Percentiles rank a stretch among this genome's conserved stretches.
Conservation (phyloP, 257 asterid species). For the Nicotiana tomentosiformis region DNA sequence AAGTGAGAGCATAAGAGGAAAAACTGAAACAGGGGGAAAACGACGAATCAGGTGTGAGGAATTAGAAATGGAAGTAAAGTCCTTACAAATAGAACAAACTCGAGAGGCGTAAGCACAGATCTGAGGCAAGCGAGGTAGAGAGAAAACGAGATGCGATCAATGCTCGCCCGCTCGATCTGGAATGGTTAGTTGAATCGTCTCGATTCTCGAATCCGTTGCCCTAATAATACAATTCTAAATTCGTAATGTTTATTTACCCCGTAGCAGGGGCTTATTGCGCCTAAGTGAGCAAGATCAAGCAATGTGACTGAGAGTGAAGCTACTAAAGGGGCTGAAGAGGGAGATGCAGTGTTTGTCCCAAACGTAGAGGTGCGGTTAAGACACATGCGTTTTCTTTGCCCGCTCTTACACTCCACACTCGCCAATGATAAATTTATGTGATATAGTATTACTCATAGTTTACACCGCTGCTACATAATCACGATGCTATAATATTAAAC, state of each 20-base stretch:
- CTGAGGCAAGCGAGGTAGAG: neutral
- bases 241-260: too few relatives aligned
- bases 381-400: neutral
- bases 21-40: neutral
- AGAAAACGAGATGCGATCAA: neutral
- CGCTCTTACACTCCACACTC: neutral
- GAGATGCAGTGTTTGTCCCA: conserved; percentile 4
- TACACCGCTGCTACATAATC: neutral
- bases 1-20: neutral
- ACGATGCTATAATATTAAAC: neutral
- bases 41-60: neutral
- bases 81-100: neutral
- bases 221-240: neutral
- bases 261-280: too few relatives aligned
- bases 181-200: neutral
- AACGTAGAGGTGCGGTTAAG: conserved; percentile 3
- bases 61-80: neutral
- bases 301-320: neutral
- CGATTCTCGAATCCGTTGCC: neutral
- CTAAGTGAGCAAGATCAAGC: neutral
- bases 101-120: neutral
- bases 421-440: neutral
- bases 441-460: neutral
- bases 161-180: conserved; percentile 5
- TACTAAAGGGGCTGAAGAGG: neutral